These are phyloP conservation scores for Noccaea bulbosa DNA, from an alignment of 345 rosid species.

Conservation along the genomic window DNA sequence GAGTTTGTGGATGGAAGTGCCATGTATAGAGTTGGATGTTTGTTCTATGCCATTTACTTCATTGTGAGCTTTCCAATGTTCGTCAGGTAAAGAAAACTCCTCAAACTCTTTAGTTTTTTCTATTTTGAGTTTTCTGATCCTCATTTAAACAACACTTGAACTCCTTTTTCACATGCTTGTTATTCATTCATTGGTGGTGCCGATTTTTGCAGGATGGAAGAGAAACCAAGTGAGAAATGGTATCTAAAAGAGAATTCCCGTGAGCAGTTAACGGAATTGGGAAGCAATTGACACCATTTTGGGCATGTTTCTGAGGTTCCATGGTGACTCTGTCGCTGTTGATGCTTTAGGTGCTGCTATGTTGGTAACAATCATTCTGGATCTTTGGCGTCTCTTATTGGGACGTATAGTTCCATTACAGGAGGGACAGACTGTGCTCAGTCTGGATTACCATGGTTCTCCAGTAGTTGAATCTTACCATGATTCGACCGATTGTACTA, in stretches of 20 bases:
- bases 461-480: no score
- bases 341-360: conserved; percentile 93
- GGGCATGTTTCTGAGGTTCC: no score
- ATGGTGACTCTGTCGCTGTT: no score
- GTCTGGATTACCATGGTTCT: no score
- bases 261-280: no score
- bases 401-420: conserved; percentile 81
- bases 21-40: conserved; percentile 94
- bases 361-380: conserved; percentile 94
- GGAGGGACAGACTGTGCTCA: conserved; percentile 57
- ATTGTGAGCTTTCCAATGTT: conserved; percentile 98
- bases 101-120: background rate
- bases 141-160: background rate
- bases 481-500: conserved; percentile 17
- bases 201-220: conserved; percentile 67
- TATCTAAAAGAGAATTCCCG: conserved; percentile 44
- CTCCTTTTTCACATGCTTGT: no score
- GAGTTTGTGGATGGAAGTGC: conserved; percentile 92
- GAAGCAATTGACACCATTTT: no score
- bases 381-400: conserved; percentile 87
- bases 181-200: background rate
- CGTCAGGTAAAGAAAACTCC: conserved; percentile 56
- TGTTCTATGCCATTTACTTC: conserved; percentile 97
- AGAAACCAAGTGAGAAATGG: conserved; percentile 82
- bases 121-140: background rate